Percentiles rank a stretch among this genome's conserved stretches.
These are phyloP conservation scores for Stentor coeruleus DNA, from an alignment of 73 alveolate genomes.

Conservation along the genomic window DNA sequence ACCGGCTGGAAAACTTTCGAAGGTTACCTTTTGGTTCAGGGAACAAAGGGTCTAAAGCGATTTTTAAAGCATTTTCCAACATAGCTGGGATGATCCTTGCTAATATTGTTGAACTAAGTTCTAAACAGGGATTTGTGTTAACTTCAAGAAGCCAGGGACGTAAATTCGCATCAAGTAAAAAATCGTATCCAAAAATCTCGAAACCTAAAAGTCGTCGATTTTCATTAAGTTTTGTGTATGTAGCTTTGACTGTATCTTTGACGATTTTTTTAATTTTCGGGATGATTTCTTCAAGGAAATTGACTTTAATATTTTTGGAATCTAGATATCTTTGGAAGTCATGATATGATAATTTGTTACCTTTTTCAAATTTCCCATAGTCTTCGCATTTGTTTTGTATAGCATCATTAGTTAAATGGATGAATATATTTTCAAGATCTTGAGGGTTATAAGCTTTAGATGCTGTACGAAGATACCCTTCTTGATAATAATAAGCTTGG, in stretches of 20 bases:
- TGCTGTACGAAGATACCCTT: slow-evolving; percentile 83
- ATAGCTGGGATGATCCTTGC: slow-evolving; percentile 82
- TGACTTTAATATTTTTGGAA: not conserved
- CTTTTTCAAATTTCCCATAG: slow-evolving; percentile 80
- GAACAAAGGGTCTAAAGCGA: slow-evolving; percentile 74
- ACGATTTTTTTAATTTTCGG: slow-evolving; percentile 1
- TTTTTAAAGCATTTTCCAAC: slow-evolving; percentile 76
- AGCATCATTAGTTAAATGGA: slow-evolving; percentile 89
- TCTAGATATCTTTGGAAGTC: slow-evolving; percentile 58
- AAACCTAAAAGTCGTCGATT: not conserved
- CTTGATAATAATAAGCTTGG: slow-evolving; percentile 83
- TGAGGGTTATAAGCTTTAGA: slow-evolving; percentile 69
- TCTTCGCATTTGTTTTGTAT: slow-evolving; percentile 70
- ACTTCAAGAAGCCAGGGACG: slow-evolving; percentile 68
- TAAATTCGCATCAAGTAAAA: slow-evolving; percentile 66
- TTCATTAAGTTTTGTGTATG: not conserved
- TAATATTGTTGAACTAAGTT: slow-evolving; percentile 70
- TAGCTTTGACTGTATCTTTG: slow-evolving; percentile 10
- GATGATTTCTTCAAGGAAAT: not conserved
- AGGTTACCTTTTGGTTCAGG: slow-evolving; percentile 40
- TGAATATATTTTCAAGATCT: slow-evolving; percentile 60
- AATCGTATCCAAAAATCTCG: slow-evolving; percentile 76
- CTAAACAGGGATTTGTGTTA: slow-evolving; percentile 80
- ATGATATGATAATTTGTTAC: slow-evolving; percentile 45
- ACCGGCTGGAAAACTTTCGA: slow-evolving; percentile 15